phyloP scores from a whole-genome alignment of 768 basidiomycete genomes.

The Fibroporia radiculosa region DNA sequence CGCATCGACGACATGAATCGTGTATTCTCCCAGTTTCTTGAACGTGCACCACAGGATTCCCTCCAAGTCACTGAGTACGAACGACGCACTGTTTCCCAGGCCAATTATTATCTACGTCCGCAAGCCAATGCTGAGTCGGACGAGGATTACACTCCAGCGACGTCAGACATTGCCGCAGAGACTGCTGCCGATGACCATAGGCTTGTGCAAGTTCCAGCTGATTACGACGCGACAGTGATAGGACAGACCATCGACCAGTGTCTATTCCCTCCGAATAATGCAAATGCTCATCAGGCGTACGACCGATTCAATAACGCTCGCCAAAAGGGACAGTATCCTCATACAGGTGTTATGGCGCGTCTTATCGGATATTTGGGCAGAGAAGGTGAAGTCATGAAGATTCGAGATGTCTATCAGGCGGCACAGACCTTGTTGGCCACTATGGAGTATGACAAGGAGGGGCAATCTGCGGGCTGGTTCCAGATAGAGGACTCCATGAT shows the following conservation, averaged over 20 bases:
- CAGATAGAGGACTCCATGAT: constrained; percentile 85
- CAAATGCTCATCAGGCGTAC: constrained; percentile 35
- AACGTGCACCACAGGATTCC: constrained; percentile 28
- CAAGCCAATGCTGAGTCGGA: constrained; percentile 9
- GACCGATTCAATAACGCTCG: constrained; percentile 39
- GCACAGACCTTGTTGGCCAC: constrained; percentile 55
- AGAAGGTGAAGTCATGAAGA: constrained; percentile 47
- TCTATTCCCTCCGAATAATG: too few relatives aligned
- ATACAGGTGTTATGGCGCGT: constrained; percentile 42
- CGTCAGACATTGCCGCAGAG: background rate
- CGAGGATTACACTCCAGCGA: background rate
- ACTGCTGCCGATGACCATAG: too few relatives aligned
- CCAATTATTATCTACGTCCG: constrained; percentile 29
- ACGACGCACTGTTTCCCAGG: constrained; percentile 36
- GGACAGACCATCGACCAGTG: too few relatives aligned
- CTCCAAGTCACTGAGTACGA: constrained; percentile 5
- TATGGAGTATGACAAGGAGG: constrained; percentile 34
- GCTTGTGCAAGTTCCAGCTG: too few relatives aligned
- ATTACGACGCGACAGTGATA: too few relatives aligned
- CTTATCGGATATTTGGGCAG: constrained; percentile 70
- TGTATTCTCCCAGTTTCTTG: constrained; percentile 35
- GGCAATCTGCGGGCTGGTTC: constrained; percentile 61
- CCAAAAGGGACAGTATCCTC: constrained; percentile 40
- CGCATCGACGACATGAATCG: constrained; percentile 49
- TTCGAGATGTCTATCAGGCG: constrained; percentile 56